These are phyloP conservation scores for Monosporascus sp. DNA, from an alignment of 2,329 filamentous ascomycete genomes.

Conservation along the genomic window DNA sequence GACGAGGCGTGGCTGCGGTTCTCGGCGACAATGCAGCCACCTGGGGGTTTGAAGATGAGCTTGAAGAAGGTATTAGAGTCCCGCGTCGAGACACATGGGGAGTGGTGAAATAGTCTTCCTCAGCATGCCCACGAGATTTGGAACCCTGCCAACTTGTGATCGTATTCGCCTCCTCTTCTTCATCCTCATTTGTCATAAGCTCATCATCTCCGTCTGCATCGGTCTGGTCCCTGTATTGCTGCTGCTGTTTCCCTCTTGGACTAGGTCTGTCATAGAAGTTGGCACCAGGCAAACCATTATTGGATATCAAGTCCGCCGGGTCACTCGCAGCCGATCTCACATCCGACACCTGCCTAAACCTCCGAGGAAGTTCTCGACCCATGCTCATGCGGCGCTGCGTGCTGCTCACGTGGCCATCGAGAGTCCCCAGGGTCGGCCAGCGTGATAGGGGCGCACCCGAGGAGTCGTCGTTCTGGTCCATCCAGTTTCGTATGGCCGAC, in stretches of 20 bases:
- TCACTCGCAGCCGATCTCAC: slow-evolving; percentile 57
- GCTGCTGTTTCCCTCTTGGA: slow-evolving; percentile 38
- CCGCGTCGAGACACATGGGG: slow-evolving; percentile 39
- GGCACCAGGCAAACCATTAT: slow-evolving; percentile 24
- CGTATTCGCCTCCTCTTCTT: slow-evolving; percentile 50
- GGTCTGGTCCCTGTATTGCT: slow-evolving; percentile 57
- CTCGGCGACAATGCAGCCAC: slow-evolving; percentile 29
- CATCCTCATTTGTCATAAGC: slow-evolving; percentile 74
- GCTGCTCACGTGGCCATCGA: slow-evolving; percentile 39
- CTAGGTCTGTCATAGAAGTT: slow-evolving; percentile 23
- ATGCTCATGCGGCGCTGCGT: slow-evolving; percentile 50
- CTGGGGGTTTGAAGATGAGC: slow-evolving; percentile 18
- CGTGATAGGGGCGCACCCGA: slow-evolving; percentile 38
- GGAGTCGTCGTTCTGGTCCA: slow-evolving; percentile 63
- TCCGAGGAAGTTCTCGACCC: slow-evolving; percentile 40
- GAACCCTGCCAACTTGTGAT: slow-evolving; percentile 32
- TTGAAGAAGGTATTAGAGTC: slow-evolving; percentile 26
- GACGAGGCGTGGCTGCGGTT: slow-evolving; percentile 24
- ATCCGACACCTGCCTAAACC: slow-evolving; percentile 48
- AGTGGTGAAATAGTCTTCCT: slow-evolving; percentile 52
- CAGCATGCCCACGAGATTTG: slow-evolving; percentile 22
- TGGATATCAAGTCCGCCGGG: slow-evolving; percentile 56
- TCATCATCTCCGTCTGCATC: slow-evolving; percentile 90
- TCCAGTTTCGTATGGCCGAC: slow-evolving; percentile 84
- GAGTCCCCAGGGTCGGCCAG: slow-evolving; percentile 44